These are phyloP conservation scores for Cynanchum wilfordii DNA, from an alignment of 257 asterid genomes.

Conservation along the genomic window DNA sequence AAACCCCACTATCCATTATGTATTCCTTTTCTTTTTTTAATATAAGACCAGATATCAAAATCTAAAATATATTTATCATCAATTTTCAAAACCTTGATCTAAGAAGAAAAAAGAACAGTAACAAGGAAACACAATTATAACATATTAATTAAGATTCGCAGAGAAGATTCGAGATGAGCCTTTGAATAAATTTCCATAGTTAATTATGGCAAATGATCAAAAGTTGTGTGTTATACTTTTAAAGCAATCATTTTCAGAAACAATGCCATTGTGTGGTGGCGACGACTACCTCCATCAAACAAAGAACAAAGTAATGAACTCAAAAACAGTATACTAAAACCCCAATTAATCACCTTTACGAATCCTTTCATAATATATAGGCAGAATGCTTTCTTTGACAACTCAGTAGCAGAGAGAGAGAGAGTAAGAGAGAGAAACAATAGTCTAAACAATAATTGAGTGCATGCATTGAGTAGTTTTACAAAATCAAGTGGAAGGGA, in stretches of 20 bases:
- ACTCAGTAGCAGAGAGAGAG: constrained; percentile 10
- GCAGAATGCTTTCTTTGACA: constrained; percentile 21
- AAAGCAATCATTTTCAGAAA: not conserved
- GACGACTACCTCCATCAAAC: not conserved
- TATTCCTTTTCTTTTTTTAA: too few relatives aligned
- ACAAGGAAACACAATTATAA: too few relatives aligned
- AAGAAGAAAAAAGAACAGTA: too few relatives aligned
- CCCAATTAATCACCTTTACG: constrained; percentile 16
- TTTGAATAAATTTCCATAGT: not conserved
- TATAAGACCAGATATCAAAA: too few relatives aligned
- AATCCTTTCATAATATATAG: not conserved
- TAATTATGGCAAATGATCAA: constrained; percentile 7
- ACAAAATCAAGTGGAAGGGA: constrained; percentile 43
- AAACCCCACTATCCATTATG: too few relatives aligned
- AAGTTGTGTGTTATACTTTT: constrained; percentile 1
- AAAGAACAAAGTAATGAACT: not conserved
- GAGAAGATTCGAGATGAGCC: not conserved
- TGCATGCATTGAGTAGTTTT: constrained; percentile 15
- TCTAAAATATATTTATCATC: too few relatives aligned
- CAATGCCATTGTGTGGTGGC: not conserved
- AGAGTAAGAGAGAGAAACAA: not conserved
- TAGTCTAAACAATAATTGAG: constrained; percentile 33
- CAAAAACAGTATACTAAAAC: not conserved
- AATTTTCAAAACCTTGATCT: not conserved
- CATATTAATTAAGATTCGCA: not conserved